Percentiles rank a stretch among this genome's conserved stretches.
Conservation (phyloP, 169 alveolate genomes). For the Toxoplasma gondii region DNA sequence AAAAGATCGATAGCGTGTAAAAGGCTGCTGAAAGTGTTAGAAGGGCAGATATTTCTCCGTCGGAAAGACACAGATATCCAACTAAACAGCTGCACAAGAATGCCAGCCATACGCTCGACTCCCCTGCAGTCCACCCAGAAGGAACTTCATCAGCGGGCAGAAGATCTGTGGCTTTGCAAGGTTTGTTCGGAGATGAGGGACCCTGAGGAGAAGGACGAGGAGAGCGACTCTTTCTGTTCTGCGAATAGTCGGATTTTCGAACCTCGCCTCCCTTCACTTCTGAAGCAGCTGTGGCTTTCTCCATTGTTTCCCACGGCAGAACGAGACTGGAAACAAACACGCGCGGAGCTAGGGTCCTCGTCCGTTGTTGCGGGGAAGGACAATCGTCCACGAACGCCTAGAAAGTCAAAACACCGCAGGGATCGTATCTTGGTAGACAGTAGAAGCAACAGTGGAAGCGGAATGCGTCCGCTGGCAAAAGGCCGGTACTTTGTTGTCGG, state of each 20-base stretch:
- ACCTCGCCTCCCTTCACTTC: not conserved
- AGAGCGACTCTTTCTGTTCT: not conserved
- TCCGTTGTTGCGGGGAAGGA: no score
- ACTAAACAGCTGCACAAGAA: not conserved
- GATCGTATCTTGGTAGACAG: no score
- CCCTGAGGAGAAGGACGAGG: not conserved
- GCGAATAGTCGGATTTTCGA: not conserved
- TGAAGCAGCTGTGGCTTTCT: not conserved
- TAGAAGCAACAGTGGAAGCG: no score
- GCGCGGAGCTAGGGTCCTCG: no score
- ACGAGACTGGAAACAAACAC: no score
- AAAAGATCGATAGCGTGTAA: not conserved
- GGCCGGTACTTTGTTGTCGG: no score
- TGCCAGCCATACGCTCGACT: not conserved
- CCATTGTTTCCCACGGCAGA: not conserved
- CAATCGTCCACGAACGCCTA: no score
- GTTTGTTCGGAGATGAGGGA: not conserved
- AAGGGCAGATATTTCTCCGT: conserved; percentile 1
- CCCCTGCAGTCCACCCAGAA: not conserved
- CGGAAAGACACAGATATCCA: not conserved
- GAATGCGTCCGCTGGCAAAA: no score
- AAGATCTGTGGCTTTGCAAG: not conserved
- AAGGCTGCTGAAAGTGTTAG: conserved; percentile 11
- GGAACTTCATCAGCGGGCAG: not conserved
- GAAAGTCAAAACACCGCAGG: no score